Percentiles rank a stretch among this genome's conserved stretches.
Evolutionary conservation across 2,329 filamentous ascomycete species (phyloP).

Genomic region (Fusarium neocosmosporiellum): DNA sequence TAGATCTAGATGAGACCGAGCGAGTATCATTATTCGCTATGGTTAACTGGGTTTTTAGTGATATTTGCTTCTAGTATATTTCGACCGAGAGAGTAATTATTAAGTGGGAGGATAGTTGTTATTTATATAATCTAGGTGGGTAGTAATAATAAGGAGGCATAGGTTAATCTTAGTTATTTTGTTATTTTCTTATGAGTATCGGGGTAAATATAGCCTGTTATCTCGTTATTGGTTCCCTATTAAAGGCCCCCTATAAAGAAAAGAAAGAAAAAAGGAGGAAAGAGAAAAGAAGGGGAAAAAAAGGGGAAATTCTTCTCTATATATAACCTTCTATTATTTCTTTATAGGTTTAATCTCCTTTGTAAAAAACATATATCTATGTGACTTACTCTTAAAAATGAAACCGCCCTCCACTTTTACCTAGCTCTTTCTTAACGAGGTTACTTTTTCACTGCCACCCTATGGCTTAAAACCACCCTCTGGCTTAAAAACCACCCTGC

Average conservation of each 20-base stretch:
- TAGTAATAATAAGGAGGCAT: neutral
- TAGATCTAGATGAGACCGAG: no score
- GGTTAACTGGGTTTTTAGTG: no score
- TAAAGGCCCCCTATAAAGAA: neutral
- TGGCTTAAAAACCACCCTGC: neutral
- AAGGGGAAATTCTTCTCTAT: neutral
- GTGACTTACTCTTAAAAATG: neutral
- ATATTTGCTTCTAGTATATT: neutral
- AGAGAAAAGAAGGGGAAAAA: no score
- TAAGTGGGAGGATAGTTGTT: neutral
- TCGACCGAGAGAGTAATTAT: neutral
- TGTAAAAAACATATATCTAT: neutral
- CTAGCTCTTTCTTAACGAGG: neutral
- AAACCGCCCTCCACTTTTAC: neutral
- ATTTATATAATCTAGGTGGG: neutral
- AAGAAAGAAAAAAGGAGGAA: neutral
- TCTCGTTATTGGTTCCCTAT: neutral
- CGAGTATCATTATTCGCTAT: no score
- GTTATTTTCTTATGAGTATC: neutral
- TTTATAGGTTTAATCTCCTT: constrained; percentile 4
- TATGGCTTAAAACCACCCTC: neutral
- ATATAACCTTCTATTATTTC: neutral
- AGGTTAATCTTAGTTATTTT: neutral
- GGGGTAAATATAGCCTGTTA: neutral
- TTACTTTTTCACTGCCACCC: neutral